Evolutionary conservation across 2,329 filamentous ascomycete genomes (phyloP), one percentile per base, ranked within the genome.

Genomic region (Aspergillus ruber): DNA sequence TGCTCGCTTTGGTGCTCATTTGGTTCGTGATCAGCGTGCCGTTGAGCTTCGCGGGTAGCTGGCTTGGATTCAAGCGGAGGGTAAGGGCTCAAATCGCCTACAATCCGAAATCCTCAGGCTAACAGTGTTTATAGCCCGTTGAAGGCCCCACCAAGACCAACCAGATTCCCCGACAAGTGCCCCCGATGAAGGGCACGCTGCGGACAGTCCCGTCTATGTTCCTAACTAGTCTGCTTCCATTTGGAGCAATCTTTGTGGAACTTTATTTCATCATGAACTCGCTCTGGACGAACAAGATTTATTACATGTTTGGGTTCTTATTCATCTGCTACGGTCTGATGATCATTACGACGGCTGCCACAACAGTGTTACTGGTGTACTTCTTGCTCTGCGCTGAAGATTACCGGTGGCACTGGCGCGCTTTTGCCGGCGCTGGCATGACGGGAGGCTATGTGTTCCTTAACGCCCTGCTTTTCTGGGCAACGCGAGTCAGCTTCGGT

Each of bases 271-370:
- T 98, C 75, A 95, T 98, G 88, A 95, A 85, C 72, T 95, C 88
- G 21, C 91, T 98, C 65, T 98, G 93, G 93, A 95, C 94, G 71
- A 91, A 85, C 75, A 89, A 93, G 71, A 93, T 98, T 56, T 98
- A 98, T 78, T 98, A 98, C 79, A 98, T 98, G 93, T 98, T 98
- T 62, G 93, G 93, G 18, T 98, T 98, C 78, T 76, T 98, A 32
- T 98, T 98, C 77, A 80, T 98, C 48, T 96, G 90, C 77, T 98
- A 95, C 64, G 90, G 88, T 9, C 80, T 98, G 43, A 96, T 98
- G 90, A 89, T 97, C 59, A 86, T 95, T 59, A 97, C 93, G 1
- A 90, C 86, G 50, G 91, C 91, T 0, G 85, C 90, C 1, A 91
- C 94, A 36, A 97, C 93, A 1, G 84, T 97, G 7, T 75, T 98